Percentiles rank a stretch among this genome's conserved stretches.
Evolutionary conservation across 441 rosid species (phyloP).

Genomic region (Euphorbia schlechtendalii): DNA sequence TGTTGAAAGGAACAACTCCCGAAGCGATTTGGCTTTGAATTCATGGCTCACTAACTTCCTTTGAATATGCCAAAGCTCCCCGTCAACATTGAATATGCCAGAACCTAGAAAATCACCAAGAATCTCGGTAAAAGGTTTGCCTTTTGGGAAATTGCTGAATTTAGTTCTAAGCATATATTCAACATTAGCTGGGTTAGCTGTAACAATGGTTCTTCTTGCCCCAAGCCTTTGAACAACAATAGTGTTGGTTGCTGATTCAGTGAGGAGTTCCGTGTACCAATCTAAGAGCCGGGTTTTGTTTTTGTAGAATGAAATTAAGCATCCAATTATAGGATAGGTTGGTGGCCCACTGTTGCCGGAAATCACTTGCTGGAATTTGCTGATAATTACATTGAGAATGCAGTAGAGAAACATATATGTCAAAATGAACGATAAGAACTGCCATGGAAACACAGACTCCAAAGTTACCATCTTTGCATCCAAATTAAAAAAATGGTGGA

Average conservation of each 20-base stretch:
- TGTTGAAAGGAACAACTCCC: slow-evolving; percentile 14
- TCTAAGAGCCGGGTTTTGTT: slow-evolving; percentile 62
- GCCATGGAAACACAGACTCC: slow-evolving; percentile 21
- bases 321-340: slow-evolving; percentile 62
- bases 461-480: slow-evolving; percentile 23
- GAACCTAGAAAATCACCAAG: slow-evolving; percentile 59
- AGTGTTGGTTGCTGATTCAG: slow-evolving; percentile 45
- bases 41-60: slow-evolving; percentile 27
- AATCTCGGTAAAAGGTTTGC: slow-evolving; percentile 33
- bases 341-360: slow-evolving; percentile 36
- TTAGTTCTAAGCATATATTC: slow-evolving; percentile 31
- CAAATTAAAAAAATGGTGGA: slow-evolving; percentile 11
- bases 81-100: slow-evolving; percentile 37
- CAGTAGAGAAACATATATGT: slow-evolving; percentile 18
- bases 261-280: slow-evolving; percentile 72
- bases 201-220: slow-evolving; percentile 44
- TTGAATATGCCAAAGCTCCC: slow-evolving; percentile 32
- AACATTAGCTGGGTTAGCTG: slow-evolving; percentile 33
- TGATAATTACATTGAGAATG: slow-evolving; percentile 16
- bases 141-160: slow-evolving; percentile 38
- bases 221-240: slow-evolving; percentile 55
- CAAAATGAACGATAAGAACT: slow-evolving; percentile 19
- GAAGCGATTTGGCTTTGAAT: slow-evolving; percentile 19
- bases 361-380: slow-evolving; percentile 20
- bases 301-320: slow-evolving; percentile 55